A percentile compares a stretch with the other conserved stretches of the same genome.
phyloP scores from a whole-genome alignment of 129 eudicot genomes.

The Sambucus nigra region DNA sequence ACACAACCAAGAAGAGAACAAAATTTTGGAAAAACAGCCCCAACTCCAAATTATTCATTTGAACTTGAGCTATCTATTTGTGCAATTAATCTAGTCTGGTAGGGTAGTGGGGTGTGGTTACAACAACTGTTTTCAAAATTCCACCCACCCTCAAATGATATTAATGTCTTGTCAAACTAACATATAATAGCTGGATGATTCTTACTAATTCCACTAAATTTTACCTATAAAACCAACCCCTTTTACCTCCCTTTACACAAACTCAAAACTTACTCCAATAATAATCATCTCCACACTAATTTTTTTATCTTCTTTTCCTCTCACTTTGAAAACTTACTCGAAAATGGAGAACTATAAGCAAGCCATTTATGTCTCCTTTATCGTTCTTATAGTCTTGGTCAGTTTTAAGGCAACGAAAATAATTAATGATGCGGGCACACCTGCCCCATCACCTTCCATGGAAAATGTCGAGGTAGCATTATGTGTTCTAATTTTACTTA shows the following conservation, averaged over 20 bases:
- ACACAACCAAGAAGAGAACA: too few species aligned
- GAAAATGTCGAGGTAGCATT: slow-evolving; percentile 27
- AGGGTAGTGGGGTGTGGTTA: too few species aligned
- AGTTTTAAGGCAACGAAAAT: slow-evolving; percentile 17
- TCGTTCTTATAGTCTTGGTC: slow-evolving; percentile 16
- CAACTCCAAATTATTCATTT: too few species aligned
- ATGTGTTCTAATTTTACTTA: slow-evolving; percentile 25
- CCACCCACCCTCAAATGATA: neutral
- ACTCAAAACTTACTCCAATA: neutral
- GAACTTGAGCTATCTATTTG: too few species aligned
- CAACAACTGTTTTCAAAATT: neutral
- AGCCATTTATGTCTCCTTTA: slow-evolving; percentile 17
- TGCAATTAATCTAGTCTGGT: too few species aligned
- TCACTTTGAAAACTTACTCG: neutral
- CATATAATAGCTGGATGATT: slow-evolving; percentile 14
- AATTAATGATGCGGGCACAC: slow-evolving; percentile 22
- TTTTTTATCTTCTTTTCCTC: neutral
- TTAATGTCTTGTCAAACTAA: neutral
- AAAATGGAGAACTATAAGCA: slow-evolving; percentile 27
- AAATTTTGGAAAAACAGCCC: too few species aligned
- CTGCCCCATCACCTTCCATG: slow-evolving; percentile 43
- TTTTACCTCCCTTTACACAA: neutral
- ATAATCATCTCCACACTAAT: neutral
- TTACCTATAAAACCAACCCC: slow-evolving; percentile 8
- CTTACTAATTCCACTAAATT: slow-evolving; percentile 8